phyloP scores from a whole-genome alignment of 257 asterid species.

The Solanum gracilifrons region DNA sequence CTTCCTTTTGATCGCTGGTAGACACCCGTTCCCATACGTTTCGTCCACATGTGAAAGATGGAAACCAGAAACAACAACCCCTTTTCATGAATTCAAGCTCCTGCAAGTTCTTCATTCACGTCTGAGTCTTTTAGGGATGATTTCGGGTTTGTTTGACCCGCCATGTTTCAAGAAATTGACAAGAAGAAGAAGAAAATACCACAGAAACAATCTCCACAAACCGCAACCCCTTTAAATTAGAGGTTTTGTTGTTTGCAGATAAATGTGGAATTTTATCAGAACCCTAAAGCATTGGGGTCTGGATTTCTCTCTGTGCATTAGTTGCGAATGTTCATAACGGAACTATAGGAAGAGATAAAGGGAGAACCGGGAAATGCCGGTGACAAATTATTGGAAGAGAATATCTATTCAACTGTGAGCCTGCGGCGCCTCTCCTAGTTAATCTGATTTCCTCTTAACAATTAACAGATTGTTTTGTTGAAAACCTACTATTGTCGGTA shows the following conservation, averaged over 20 bases:
- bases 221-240: neutral
- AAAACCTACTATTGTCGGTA: neutral
- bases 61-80: conserved; percentile 48
- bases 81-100: conserved; percentile 4
- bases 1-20: conserved; percentile 26
- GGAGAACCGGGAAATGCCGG: conserved; percentile 13
- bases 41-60: conserved; percentile 32
- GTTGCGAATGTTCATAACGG: neutral
- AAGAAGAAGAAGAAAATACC: neutral
- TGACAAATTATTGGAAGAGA: neutral
- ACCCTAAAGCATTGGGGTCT: no score
- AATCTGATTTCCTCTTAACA: neutral
- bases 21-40: conserved; percentile 52
- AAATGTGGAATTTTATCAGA: neutral
- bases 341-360: neutral
- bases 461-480: neutral
- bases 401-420: neutral
- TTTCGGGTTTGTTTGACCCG: conserved; percentile 13
- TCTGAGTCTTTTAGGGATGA: conserved; percentile 7
- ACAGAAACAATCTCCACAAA: neutral
- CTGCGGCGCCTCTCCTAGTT: neutral
- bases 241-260: neutral
- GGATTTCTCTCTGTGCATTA: no score
- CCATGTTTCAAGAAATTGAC: conserved; percentile 9
- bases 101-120: conserved; percentile 14